Evolutionary conservation across 306 rosid species (phyloP).

Genomic region (Acacia melanoxylon): DNA sequence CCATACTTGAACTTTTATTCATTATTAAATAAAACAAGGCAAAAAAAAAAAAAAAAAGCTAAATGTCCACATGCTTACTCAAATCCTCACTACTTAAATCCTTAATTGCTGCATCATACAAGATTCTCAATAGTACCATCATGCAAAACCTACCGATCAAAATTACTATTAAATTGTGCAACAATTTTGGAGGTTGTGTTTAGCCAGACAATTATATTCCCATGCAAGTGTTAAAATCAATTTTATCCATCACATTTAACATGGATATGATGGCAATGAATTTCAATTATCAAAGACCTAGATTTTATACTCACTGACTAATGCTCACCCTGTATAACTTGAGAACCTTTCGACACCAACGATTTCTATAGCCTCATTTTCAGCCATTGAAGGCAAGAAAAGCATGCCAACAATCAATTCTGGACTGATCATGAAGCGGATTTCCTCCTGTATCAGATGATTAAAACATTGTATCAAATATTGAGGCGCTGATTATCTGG

Average conservation of each 20-base stretch:
- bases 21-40: background rate
- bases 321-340: slow-evolving; percentile 77
- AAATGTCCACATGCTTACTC: background rate
- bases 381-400: slow-evolving; percentile 87
- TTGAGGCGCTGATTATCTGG: background rate
- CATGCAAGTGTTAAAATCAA: background rate
- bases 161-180: background rate
- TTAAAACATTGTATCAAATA: slow-evolving; percentile 21
- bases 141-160: background rate
- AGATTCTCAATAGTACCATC: background rate
- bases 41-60: background rate
- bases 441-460: slow-evolving; percentile 73
- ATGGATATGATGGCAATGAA: background rate
- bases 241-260: background rate
- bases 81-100: background rate
- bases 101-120: background rate
- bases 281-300: background rate
- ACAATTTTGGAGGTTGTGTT: background rate
- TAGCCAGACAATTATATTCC: background rate
- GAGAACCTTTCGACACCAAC: slow-evolving; percentile 92
- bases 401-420: slow-evolving; percentile 89
- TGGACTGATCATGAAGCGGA: slow-evolving; percentile 88
- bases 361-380: slow-evolving; percentile 89
- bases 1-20: background rate
- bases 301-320: slow-evolving; percentile 26